phyloP scores from a whole-genome alignment of 768 basidiomycete genomes.

The Tricholoma hemisulphureum region DNA sequence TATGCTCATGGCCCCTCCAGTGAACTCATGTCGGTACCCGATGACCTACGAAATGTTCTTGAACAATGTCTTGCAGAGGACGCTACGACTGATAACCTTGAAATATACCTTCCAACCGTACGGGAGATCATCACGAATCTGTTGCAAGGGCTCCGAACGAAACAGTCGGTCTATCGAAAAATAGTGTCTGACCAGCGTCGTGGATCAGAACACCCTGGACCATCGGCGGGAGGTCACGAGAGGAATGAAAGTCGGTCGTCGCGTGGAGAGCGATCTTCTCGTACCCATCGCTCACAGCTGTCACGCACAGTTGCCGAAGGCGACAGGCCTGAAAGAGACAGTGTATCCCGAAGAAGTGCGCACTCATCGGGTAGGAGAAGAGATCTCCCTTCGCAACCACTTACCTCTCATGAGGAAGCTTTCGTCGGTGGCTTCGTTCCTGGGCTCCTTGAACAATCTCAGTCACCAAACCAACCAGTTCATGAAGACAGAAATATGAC shows the following conservation, averaged over 20 bases:
- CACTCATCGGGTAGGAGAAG: constrained; percentile 40
- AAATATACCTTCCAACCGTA: constrained; percentile 86
- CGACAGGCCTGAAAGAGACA: constrained; percentile 40
- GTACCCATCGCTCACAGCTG: constrained; percentile 48
- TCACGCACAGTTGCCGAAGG: constrained; percentile 42
- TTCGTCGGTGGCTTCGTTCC: constrained; percentile 55
- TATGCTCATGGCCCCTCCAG: constrained; percentile 39
- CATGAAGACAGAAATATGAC: constrained; percentile 16
- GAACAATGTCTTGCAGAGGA: constrained; percentile 93
- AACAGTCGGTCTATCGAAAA: constrained; percentile 85
- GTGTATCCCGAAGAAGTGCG: constrained; percentile 38
- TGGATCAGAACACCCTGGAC: constrained; percentile 40
- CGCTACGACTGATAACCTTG: constrained; percentile 79
- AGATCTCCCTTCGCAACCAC: constrained; percentile 26
- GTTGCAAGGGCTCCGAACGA: constrained; percentile 88
- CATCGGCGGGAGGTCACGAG: constrained; percentile 38
- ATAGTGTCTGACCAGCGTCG: constrained; percentile 63
- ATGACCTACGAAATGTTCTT: constrained; percentile 83
- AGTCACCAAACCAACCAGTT: constrained; percentile 8
- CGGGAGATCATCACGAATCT: constrained; percentile 90
- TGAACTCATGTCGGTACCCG: constrained; percentile 83
- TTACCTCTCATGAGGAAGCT: constrained; percentile 32
- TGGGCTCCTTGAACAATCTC: constrained; percentile 13
- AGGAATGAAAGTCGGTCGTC: constrained; percentile 60
- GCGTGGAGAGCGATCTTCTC: constrained; percentile 43